These are phyloP conservation scores for Apocynum venetum DNA, from an alignment of 257 asterid species.

Conservation along the genomic window DNA sequence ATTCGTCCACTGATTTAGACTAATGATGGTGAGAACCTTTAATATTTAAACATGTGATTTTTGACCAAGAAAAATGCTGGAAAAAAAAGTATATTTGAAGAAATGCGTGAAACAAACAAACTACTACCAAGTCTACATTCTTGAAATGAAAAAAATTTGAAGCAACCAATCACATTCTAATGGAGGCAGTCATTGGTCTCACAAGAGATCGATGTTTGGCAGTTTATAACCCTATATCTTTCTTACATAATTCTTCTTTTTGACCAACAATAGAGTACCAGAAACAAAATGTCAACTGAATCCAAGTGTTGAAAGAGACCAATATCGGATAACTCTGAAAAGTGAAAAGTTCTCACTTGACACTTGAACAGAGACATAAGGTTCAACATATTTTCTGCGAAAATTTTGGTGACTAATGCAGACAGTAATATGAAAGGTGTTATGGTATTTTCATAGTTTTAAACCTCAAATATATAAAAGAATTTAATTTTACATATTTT, in stretches of 20 bases:
- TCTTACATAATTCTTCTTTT: background rate
- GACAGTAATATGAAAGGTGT: no score
- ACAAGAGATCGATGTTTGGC: background rate
- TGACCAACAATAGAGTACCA: background rate
- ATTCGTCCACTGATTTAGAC: background rate
- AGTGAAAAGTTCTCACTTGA: background rate
- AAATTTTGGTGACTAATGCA: background rate
- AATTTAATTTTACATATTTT: no score
- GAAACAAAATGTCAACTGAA: background rate
- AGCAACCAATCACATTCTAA: background rate
- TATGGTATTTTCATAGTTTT: background rate
- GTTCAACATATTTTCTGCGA: background rate
- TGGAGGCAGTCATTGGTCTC: constrained; percentile 1
- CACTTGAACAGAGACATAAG: background rate
- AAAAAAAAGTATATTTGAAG: background rate
- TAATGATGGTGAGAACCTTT: background rate
- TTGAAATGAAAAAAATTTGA: background rate
- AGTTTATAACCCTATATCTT: background rate
- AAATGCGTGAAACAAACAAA: background rate
- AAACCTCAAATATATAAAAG: no score
- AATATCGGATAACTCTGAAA: background rate
- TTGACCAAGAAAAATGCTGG: background rate
- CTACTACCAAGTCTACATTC: background rate
- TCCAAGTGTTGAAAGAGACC: background rate
- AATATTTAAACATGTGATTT: constrained; percentile 7